Evolutionary conservation across 176 grass and related monocot genomes (phyloP).

Genomic region (bread wheat (Triticum aestivum)): IWGSC_CS_RefSeq_v2.1 NC_057800.1:427529989-427530488

Average conservation of each 20-base stretch:
- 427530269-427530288: neutral
- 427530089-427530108: slow-evolving; percentile 95
- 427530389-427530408: slow-evolving; percentile 76
- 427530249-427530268: neutral
- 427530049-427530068: slow-evolving; percentile 77
- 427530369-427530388: slow-evolving; percentile 69
- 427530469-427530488: slow-evolving; percentile 89
- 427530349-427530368: slow-evolving; percentile 46
- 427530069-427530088: slow-evolving; percentile 58
- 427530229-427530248: neutral
- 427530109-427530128: slow-evolving; percentile 84
- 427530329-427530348: slow-evolving; percentile 41
- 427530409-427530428: slow-evolving; percentile 74
- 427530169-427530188: slow-evolving; percentile 20
- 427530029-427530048: slow-evolving; percentile 76
- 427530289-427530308: slow-evolving; percentile 15
- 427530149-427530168: slow-evolving; percentile 50
- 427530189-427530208: neutral
- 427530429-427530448: slow-evolving; percentile 83
- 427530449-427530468: slow-evolving; percentile 88
- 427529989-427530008: slow-evolving; percentile 69
- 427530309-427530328: slow-evolving; percentile 46
- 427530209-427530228: slow-evolving; percentile 19
- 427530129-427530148: slow-evolving; percentile 58
- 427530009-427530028: slow-evolving; percentile 74